Evolutionary conservation across 148 eudicot genomes (phyloP).

Genomic region (Cornus kousa): DNA sequence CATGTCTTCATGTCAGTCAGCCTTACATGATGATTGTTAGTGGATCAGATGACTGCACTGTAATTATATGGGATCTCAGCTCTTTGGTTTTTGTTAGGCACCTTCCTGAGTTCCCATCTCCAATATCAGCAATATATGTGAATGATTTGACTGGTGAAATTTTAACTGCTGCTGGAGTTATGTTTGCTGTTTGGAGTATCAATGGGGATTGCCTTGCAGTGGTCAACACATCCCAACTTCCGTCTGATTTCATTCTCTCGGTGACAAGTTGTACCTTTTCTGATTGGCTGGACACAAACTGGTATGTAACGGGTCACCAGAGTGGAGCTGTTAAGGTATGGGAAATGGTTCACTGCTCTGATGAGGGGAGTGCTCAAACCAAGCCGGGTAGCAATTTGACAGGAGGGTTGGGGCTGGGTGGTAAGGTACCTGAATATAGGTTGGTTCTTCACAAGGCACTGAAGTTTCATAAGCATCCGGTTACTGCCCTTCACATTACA

Average conservation of each 20-base stretch:
- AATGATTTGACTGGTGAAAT: conserved; percentile 86
- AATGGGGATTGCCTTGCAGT: conserved; percentile 90
- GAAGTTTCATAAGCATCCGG: conserved; percentile 79
- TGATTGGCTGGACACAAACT: conserved; percentile 81
- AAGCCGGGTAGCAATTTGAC: conserved; percentile 31
- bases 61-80: conserved; percentile 90
- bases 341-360: conserved; percentile 75
- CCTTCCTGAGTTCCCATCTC: conserved; percentile 89
- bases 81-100: conserved; percentile 75
- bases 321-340: conserved; percentile 93
- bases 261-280: conserved; percentile 73
- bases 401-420: conserved; percentile 48
- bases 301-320: conserved; percentile 94
- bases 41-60: conserved; percentile 91
- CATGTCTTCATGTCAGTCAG: conserved; percentile 82
- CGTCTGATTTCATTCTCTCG: conserved; percentile 78
- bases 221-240: conserved; percentile 87
- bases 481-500: conserved; percentile 80
- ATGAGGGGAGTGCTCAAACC: conserved; percentile 35
- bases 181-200: conserved; percentile 89
- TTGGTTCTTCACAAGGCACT: conserved; percentile 76
- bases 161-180: conserved; percentile 81
- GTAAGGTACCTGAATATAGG: conserved; percentile 63
- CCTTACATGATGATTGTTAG: conserved; percentile 93
- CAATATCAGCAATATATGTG: conserved; percentile 78